Evolutionary conservation across 176 grass and related monocot genomes (phyloP).

Genomic region (Paspalum vaginatum): DNA sequence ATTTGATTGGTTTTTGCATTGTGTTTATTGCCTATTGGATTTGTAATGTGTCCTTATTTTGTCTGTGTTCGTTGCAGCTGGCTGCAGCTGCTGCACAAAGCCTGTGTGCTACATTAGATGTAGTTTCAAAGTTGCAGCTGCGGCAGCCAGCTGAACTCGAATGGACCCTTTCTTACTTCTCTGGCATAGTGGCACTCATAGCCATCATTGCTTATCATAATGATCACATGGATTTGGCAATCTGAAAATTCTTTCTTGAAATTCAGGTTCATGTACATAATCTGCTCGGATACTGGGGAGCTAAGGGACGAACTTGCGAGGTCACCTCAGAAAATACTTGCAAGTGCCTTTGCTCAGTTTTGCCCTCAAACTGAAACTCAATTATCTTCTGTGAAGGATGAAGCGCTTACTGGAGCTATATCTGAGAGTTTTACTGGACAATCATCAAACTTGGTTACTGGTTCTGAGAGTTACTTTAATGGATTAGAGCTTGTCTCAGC

Average conservation of each 20-base stretch:
- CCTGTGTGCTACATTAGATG: no score
- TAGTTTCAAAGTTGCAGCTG: no score
- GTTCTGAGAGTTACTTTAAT: conserved; percentile 90
- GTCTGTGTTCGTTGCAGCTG: no score
- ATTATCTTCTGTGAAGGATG: conserved; percentile 68
- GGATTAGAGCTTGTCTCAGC: conserved; percentile 91
- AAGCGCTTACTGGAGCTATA: conserved; percentile 54
- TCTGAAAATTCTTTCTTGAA: conserved; percentile 17
- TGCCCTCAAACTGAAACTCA: conserved; percentile 63
- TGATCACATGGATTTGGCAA: neutral
- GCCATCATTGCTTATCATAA: neutral
- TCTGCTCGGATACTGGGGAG: conserved; percentile 87
- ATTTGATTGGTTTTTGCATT: conserved; percentile 8
- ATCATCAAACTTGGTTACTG: conserved; percentile 52
- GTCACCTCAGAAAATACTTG: conserved; percentile 94
- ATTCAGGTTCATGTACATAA: conserved; percentile 98
- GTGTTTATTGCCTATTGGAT: neutral
- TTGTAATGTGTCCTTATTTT: neutral
- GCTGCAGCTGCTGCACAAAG: no score
- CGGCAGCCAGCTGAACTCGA: no score
- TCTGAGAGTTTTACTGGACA: conserved; percentile 61
- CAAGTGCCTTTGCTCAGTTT: conserved; percentile 90
- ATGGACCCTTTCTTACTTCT: neutral
- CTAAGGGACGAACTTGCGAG: conserved; percentile 90
- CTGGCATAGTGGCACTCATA: neutral